Evolutionary conservation across 306 rosid genomes (phyloP).

Genomic region (Lathyrus tuberosus): DNA sequence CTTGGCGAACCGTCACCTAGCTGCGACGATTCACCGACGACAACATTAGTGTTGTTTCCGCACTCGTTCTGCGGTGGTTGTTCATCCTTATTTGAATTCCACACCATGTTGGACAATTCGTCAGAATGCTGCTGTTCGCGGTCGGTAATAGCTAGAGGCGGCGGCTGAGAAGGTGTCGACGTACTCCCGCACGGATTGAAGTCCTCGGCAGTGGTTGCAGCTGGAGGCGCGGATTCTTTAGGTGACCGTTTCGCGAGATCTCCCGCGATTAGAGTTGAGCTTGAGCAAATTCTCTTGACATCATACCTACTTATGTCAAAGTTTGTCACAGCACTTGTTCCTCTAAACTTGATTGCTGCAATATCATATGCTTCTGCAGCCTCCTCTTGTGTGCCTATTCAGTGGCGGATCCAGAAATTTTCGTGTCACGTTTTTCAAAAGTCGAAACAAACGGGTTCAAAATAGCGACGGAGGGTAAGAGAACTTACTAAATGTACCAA

Average conservation of each 20-base stretch:
- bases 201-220: constrained; percentile 39
- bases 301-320: constrained; percentile 93
- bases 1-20: constrained; percentile 38
- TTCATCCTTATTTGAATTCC: constrained; percentile 52
- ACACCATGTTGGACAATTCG: constrained; percentile 69
- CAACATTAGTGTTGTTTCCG: constrained; percentile 34
- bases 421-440: no score
- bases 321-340: constrained; percentile 95
- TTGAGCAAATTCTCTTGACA: constrained; percentile 97
- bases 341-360: constrained; percentile 98
- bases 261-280: constrained; percentile 83
- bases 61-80: constrained; percentile 39
- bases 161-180: constrained; percentile 53
- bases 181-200: constrained; percentile 50
- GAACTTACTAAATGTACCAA: constrained; percentile 93
- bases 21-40: not conserved
- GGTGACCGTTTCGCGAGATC: constrained; percentile 85
- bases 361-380: constrained; percentile 99
- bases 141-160: constrained; percentile 53
- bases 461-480: constrained; percentile 2
- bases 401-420: no score
- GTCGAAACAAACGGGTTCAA: not conserved
- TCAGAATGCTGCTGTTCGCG: constrained; percentile 51
- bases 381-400: constrained; percentile 92
- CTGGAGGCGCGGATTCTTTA: constrained; percentile 34